These are phyloP conservation scores for Curvularia spicifera DNA, from an alignment of 2,329 filamentous ascomycete species.

Conservation along the genomic window DNA sequence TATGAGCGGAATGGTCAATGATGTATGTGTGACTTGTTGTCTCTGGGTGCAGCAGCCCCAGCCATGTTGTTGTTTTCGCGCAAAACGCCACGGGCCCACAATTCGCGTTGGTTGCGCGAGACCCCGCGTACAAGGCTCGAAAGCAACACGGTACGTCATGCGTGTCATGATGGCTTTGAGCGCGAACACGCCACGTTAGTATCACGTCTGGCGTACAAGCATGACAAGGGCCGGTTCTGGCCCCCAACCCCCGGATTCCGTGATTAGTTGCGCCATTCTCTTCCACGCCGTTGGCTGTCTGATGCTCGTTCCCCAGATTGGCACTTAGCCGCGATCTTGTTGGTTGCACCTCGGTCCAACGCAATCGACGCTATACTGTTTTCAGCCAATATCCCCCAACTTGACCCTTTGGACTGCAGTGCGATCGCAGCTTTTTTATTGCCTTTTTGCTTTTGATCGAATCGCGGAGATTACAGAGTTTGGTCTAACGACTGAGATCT, in stretches of 20 bases:
- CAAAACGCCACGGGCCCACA: not conserved
- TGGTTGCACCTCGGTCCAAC: slow-evolving; percentile 11
- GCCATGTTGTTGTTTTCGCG: slow-evolving; percentile 10
- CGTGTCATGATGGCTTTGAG: slow-evolving; percentile 7
- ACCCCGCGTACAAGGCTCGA: slow-evolving; percentile 1
- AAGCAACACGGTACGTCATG: slow-evolving; percentile 18
- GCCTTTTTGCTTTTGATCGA: not conserved
- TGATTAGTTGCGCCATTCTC: not conserved
- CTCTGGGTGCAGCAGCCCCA: not conserved
- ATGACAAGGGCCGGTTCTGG: not conserved
- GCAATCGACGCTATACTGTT: slow-evolving; percentile 15
- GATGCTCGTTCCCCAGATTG: not conserved
- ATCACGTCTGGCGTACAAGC: slow-evolving; percentile 7
- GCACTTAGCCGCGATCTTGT: not conserved
- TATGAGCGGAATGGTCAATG: slow-evolving; percentile 26
- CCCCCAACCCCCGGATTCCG: not conserved
- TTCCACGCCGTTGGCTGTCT: not conserved
- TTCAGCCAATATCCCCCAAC: not conserved
- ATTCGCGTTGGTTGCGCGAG: not conserved
- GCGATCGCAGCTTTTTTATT: slow-evolving; percentile 8
- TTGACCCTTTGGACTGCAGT: not conserved
- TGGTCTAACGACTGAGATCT: not conserved
- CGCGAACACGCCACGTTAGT: slow-evolving; percentile 12
- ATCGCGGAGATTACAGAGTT: not conserved
- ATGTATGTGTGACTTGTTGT: not conserved